Evolutionary conservation across 2,329 filamentous ascomycete genomes (phyloP), one percentile per base, ranked within the genome.

Genomic region (Fusarium sp.): DNA sequence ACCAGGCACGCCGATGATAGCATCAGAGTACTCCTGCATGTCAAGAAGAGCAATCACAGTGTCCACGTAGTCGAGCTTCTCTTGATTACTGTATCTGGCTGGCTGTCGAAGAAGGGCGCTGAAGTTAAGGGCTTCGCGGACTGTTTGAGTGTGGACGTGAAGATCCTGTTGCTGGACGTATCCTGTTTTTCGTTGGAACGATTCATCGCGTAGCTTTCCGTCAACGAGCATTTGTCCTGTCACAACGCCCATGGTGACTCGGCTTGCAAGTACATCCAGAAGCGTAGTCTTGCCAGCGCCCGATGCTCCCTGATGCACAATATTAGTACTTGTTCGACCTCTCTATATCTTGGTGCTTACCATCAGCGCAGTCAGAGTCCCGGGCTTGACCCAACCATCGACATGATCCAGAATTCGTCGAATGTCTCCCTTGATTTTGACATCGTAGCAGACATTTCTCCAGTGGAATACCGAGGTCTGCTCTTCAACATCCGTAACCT

Each of bases 131-230:
- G 93, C 92, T 78, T 97, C 93, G 60, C 93, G 89, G 27, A 96
- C 93, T 0, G 93, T 96, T 1, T 89, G 88, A 0, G 92, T 96
- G 20, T 89, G 83, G 32, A 95, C 83, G 76, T 96, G 93, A 6
- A 96, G 84, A 84, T 97, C 93, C 75, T 96, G 92, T 76, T 96
- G 93, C 75, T 96, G 92, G 23, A 93, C 93, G 70, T 96, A 96
- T 37, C 93, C 93, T 0, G 92, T 95, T 80, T 93, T 94, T 57
- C 93, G 89, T 77, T 96, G 92, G 84, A 96, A 96, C 0, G 91
- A 92, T 11, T 84, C 83, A 68, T 94, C 92, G 32, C 91, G 87
- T 33, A 86, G 87, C 37, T 83, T 85, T 17, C 85, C 85, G 57
- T 87, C 83, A 6, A 88, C 84, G 0, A 86, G 77, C 89, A 96